Evolutionary conservation across 2,329 filamentous ascomycete genomes (phyloP).

Genomic region (Cucurbitaria berberidis): DNA sequence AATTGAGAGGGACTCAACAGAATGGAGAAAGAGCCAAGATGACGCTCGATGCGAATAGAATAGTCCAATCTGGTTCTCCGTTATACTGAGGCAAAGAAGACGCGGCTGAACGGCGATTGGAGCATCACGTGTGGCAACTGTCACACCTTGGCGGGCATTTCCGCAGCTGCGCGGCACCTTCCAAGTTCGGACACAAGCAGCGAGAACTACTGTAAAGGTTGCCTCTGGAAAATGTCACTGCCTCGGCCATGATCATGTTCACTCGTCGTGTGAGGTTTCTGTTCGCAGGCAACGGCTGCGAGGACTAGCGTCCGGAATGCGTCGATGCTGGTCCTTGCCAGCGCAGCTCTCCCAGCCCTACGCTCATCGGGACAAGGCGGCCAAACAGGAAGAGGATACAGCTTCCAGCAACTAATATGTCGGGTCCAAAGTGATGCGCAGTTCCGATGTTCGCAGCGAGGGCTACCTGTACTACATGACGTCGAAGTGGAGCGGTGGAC

Average conservation of each 20-base stretch:
- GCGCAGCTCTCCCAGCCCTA: slow-evolving; percentile 7
- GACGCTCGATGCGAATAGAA: background rate
- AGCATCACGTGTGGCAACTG: background rate
- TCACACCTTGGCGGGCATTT: background rate
- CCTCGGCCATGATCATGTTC: background rate
- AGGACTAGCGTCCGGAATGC: slow-evolving; percentile 19
- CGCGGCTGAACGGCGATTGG: background rate
- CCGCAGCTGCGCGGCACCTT: background rate
- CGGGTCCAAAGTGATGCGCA: background rate
- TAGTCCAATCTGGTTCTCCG: background rate
- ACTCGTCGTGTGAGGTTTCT: slow-evolving; percentile 5
- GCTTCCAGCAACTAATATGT: background rate
- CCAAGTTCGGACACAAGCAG: background rate
- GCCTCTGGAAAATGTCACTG: background rate
- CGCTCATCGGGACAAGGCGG: slow-evolving; percentile 2
- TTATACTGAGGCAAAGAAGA: background rate
- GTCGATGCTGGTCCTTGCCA: slow-evolving; percentile 20
- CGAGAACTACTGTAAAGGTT: background rate
- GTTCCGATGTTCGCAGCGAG: slow-evolving; percentile 9
- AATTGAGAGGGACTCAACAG: background rate
- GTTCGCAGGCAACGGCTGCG: slow-evolving; percentile 9
- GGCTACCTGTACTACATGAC: slow-evolving; percentile 15
- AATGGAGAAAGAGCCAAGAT: slow-evolving; percentile 6
- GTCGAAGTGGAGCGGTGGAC: slow-evolving; percentile 11
- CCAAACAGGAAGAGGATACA: background rate